A percentile compares a stretch with the other conserved stretches of the same genome.
phyloP scores from a whole-genome alignment of 305 asterid genomes.

The Fraxinus sp. region DNA sequence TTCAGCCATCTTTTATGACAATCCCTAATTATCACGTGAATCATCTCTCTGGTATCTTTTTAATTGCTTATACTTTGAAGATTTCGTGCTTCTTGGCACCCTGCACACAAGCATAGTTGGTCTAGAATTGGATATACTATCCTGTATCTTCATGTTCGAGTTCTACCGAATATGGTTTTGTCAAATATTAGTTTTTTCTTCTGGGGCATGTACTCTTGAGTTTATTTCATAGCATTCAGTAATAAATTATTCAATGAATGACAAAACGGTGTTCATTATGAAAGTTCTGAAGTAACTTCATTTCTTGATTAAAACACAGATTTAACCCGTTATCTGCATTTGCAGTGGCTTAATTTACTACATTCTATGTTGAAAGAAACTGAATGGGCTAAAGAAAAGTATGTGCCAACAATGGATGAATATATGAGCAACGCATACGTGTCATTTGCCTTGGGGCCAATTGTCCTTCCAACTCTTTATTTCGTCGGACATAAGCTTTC shows the following conservation, averaged over 20 bases:
- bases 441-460: constrained; percentile 86
- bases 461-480: constrained; percentile 74
- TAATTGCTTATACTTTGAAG: not conserved
- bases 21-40: not conserved
- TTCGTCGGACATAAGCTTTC: constrained; percentile 77
- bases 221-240: not conserved
- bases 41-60: not conserved
- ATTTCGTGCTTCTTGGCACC: not conserved
- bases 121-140: not conserved
- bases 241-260: not conserved
- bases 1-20: not conserved
- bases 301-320: not conserved
- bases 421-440: constrained; percentile 66
- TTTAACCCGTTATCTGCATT: constrained; percentile 7
- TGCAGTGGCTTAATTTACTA: constrained; percentile 79
- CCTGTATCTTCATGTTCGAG: not conserved
- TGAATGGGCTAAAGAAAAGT: constrained; percentile 53
- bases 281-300: not conserved
- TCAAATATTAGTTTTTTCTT: not conserved
- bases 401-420: constrained; percentile 57
- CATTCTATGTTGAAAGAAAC: constrained; percentile 76
- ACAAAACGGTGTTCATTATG: not conserved
- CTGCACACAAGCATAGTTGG: not conserved
- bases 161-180: not conserved
- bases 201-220: not conserved